phyloP scores from a whole-genome alignment of 768 basidiomycete species.

The Boletus edulis region DNA sequence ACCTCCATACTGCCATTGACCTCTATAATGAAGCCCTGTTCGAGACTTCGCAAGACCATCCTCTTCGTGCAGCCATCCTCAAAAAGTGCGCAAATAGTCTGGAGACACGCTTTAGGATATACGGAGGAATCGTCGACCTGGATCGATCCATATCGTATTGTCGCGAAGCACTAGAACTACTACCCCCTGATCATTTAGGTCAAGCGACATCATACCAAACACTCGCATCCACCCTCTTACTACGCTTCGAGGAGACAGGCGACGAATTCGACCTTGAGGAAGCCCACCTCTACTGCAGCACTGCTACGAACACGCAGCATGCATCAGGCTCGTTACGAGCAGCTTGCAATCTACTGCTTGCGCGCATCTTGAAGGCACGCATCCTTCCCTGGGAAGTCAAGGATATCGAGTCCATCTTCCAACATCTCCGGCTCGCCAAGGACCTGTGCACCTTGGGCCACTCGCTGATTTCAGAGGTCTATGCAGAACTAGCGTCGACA shows the following conservation, averaged over 20 bases:
- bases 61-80: conserved; percentile 14
- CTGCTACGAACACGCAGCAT: not conserved
- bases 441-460: conserved; percentile 19
- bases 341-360: conserved; percentile 17
- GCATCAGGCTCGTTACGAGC: conserved; percentile 12
- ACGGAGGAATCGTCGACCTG: conserved; percentile 20
- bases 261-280: conserved; percentile 29
- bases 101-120: conserved; percentile 13
- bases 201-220: conserved; percentile 8
- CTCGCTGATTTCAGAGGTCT: conserved; percentile 20
- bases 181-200: conserved; percentile 13
- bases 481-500: conserved; percentile 22
- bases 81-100: conserved; percentile 15
- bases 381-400: conserved; percentile 21
- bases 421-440: conserved; percentile 24
- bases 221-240: conserved; percentile 22
- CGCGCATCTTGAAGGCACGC: conserved; percentile 23
- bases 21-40: conserved; percentile 27
- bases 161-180: conserved; percentile 24
- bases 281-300: conserved; percentile 19
- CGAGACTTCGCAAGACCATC: conserved; percentile 14
- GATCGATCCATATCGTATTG: conserved; percentile 26
- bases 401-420: conserved; percentile 28
- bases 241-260: conserved; percentile 23
- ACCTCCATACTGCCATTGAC: conserved; percentile 26